Evolutionary conservation across 2,329 filamentous ascomycete genomes (phyloP).

Genomic region (Exophiala mesophila): DNA sequence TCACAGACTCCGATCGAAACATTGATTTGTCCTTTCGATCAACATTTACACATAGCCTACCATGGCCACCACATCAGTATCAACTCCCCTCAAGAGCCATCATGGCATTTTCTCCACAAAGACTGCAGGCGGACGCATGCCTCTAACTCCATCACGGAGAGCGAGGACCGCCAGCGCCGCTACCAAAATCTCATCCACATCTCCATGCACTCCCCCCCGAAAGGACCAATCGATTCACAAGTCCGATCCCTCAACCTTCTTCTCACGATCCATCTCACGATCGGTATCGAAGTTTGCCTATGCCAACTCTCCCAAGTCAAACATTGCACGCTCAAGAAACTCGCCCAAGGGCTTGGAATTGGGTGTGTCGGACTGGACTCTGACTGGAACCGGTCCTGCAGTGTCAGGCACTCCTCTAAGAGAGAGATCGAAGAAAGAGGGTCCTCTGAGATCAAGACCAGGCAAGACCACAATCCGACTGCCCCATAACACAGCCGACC

Average conservation of each 20-base stretch:
- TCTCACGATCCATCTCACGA: constrained; percentile 59
- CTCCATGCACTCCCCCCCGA: constrained; percentile 71
- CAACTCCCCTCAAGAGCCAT: constrained; percentile 93
- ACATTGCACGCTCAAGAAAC: constrained; percentile 71
- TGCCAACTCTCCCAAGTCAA: constrained; percentile 91
- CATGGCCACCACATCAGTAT: constrained; percentile 81
- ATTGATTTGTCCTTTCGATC: constrained; percentile 48
- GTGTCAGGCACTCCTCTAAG: constrained; percentile 50
- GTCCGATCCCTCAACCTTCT: constrained; percentile 67
- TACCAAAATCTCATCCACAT: constrained; percentile 49
- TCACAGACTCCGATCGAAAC: constrained; percentile 39
- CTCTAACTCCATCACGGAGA: constrained; percentile 85
- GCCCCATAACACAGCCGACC: constrained; percentile 69
- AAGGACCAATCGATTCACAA: constrained; percentile 68
- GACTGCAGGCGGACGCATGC: constrained; percentile 90
- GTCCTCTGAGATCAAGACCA: constrained; percentile 43
- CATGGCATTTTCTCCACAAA: constrained; percentile 86
- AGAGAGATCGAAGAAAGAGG: constrained; percentile 55
- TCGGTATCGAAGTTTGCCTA: constrained; percentile 58
- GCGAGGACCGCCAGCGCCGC: constrained; percentile 49
- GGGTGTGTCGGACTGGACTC: constrained; percentile 84
- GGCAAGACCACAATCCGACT: constrained; percentile 70
- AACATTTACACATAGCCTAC: constrained; percentile 23
- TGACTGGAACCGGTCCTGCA: constrained; percentile 71
- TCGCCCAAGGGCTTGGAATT: constrained; percentile 86